Evolutionary conservation across 768 basidiomycete species (phyloP), one percentile per base, ranked within the genome.

Genomic region (Podaxis rugospora): DNA sequence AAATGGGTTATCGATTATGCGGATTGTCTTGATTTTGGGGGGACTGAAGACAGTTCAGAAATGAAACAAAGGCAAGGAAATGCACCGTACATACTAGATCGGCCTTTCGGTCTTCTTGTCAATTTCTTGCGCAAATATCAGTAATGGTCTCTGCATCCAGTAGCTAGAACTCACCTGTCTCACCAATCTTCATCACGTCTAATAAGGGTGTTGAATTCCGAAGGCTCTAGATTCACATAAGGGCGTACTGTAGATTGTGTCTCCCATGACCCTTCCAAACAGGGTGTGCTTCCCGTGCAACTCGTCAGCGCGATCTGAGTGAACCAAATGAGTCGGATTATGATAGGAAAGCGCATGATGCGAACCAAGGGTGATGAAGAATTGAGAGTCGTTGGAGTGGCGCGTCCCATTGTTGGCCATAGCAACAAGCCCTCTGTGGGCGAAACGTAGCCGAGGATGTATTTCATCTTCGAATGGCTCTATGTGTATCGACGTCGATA

Each of bases 401-500:
- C 90, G 92, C 28, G 80, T 80, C 9, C 94, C 93, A 60, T 83
- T 87, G 67, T 97, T 97, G 3, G 97, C 97, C 92, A 97, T 95
- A 0, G 82, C 97, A 1, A 99, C 87, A 2, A 98, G 72, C 0
- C 97, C 97, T 56, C 97, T 89, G 68, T 98, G 90, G 0, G 86
- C 76, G 72, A 91, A 98, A 40, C 92, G 88, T 62, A 99, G 77
- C 39, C 97, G 85, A 3, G 95, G 93, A 67, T 96, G 94, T 18
- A 94, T 87, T 74, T 98, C 95, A 75, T 97, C 94, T 70, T 93
- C 90, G 65, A 97, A 97, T 2, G 89, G 92, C 67, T 95, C 95
- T 92, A 66, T 18, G 42, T n/a, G 37, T 4, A 35, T 13, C 21
- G 55, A 25, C 59, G 37, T 37, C 23, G 51, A 23, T 54, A 21